phyloP scores from a whole-genome alignment of 2,329 filamentous ascomycete species.

The Cyphellophora attinorum region DNA sequence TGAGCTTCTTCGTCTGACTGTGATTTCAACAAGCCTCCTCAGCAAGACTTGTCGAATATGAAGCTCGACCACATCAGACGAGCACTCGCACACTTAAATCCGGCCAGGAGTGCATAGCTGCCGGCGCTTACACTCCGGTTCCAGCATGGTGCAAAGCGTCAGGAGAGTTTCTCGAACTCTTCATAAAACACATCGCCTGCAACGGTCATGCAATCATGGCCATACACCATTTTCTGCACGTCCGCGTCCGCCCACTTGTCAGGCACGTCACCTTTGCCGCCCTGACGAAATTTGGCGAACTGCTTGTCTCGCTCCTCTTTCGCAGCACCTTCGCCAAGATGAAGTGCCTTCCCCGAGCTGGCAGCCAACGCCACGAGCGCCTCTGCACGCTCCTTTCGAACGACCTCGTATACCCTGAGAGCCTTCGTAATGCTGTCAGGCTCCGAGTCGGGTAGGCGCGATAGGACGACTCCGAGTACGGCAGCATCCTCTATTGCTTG shows the following conservation, averaged over 20 bases:
- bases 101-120: no score
- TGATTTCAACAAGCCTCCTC: background rate
- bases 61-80: no score
- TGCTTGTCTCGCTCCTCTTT: slow-evolving; percentile 49
- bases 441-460: slow-evolving; percentile 36
- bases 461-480: slow-evolving; percentile 43
- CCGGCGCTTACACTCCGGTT: no score
- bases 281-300: slow-evolving; percentile 44
- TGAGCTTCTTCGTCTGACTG: no score
- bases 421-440: slow-evolving; percentile 41
- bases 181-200: slow-evolving; percentile 42
- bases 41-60: background rate
- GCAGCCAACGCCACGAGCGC: slow-evolving; percentile 48
- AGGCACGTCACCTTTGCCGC: slow-evolving; percentile 41
- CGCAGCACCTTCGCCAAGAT: slow-evolving; percentile 48
- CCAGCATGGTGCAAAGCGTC: no score
- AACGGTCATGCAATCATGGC: slow-evolving; percentile 50
- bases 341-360: slow-evolving; percentile 43
- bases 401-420: slow-evolving; percentile 45
- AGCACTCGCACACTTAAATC: no score
- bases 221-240: slow-evolving; percentile 58
- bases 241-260: slow-evolving; percentile 65
- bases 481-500: slow-evolving; percentile 57
- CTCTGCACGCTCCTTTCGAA: slow-evolving; percentile 48
- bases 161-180: background rate